Evolutionary conservation across 495 filamentous ascomycete species (phyloP).

Genomic region (Viridothelium virens): DNA sequence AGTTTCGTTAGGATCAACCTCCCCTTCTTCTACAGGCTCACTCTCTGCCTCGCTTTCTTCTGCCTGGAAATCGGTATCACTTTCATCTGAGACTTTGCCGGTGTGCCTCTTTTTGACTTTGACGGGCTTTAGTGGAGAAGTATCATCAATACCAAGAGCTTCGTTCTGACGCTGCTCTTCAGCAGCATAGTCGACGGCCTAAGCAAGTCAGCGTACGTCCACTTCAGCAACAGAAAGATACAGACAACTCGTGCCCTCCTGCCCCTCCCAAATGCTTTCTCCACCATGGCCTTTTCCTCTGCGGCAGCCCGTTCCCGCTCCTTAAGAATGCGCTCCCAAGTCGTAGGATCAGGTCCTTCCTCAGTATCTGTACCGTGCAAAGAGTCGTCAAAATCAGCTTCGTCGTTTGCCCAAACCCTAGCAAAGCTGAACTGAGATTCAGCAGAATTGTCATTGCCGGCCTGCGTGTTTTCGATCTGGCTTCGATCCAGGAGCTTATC

Average conservation of each 20-base stretch:
- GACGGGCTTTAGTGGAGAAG: conserved; percentile 11
- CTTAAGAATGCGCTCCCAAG: conserved; percentile 84
- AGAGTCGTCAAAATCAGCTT: conserved; percentile 52
- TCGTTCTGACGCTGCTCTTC: conserved; percentile 20
- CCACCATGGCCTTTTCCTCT: conserved; percentile 53
- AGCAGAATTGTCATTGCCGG: conserved; percentile 49
- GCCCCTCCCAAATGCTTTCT: conserved; percentile 72
- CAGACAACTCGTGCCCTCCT: conserved; percentile 55
- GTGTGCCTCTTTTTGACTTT: conserved; percentile 19
- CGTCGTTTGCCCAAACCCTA: conserved; percentile 84
- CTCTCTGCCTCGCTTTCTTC: conserved; percentile 34
- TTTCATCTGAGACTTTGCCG: conserved; percentile 25
- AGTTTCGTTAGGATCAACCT: conserved; percentile 16
- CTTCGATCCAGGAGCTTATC: conserved; percentile 84
- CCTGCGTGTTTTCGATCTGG: conserved; percentile 62
- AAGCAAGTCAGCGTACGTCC: background rate
- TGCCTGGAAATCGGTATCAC: conserved; percentile 48
- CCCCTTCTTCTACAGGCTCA: conserved; percentile 7
- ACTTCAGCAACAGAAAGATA: conserved; percentile 37
- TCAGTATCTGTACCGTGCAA: conserved; percentile 44
- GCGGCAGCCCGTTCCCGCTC: conserved; percentile 70
- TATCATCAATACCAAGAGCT: conserved; percentile 19
- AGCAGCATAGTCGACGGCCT: conserved; percentile 24
- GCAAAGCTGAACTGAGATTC: conserved; percentile 84
- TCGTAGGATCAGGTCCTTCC: conserved; percentile 47